Conservation (phyloP, 1,139 yeast genomes). For the Candida sanyaensis region DNA sequence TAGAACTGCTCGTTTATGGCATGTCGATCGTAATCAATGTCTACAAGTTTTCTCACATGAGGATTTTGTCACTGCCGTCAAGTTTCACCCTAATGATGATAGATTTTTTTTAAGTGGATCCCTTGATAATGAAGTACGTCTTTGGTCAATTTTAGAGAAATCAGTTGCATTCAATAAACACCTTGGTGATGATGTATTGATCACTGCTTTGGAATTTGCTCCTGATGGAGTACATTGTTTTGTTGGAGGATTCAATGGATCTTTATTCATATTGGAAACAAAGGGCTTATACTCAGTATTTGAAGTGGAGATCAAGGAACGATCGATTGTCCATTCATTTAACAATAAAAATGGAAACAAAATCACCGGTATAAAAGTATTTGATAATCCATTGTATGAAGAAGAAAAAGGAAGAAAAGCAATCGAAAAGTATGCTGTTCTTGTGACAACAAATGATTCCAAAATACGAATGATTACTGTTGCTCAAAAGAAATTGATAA, state of each 20-base stretch:
- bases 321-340: slow-evolving; percentile 27
- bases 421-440: slow-evolving; percentile 34
- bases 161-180: slow-evolving; percentile 34
- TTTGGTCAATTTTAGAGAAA: slow-evolving; percentile 81
- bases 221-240: slow-evolving; percentile 68
- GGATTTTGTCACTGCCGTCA: slow-evolving; percentile 81
- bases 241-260: slow-evolving; percentile 84
- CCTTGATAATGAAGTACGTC: slow-evolving; percentile 71
- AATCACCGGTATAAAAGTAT: slow-evolving; percentile 43
- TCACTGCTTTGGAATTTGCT: slow-evolving; percentile 71
- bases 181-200: slow-evolving; percentile 56
- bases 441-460: slow-evolving; percentile 81
- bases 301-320: slow-evolving; percentile 53
- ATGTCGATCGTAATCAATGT: slow-evolving; percentile 64
- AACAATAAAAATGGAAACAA: slow-evolving; percentile 34
- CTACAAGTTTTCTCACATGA: slow-evolving; percentile 69
- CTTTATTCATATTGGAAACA: slow-evolving; percentile 62
- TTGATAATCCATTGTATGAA: slow-evolving; percentile 20
- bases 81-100: slow-evolving; percentile 86
- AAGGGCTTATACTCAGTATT: slow-evolving; percentile 58
- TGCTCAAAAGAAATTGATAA: slow-evolving; percentile 56
- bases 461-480: slow-evolving; percentile 67
- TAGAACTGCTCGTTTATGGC: slow-evolving; percentile 83
- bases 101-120: slow-evolving; percentile 85
- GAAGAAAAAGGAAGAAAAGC: slow-evolving; percentile 11